phyloP scores from a whole-genome alignment of 345 rosid species.

The Aquilaria malaccensis region DNA sequence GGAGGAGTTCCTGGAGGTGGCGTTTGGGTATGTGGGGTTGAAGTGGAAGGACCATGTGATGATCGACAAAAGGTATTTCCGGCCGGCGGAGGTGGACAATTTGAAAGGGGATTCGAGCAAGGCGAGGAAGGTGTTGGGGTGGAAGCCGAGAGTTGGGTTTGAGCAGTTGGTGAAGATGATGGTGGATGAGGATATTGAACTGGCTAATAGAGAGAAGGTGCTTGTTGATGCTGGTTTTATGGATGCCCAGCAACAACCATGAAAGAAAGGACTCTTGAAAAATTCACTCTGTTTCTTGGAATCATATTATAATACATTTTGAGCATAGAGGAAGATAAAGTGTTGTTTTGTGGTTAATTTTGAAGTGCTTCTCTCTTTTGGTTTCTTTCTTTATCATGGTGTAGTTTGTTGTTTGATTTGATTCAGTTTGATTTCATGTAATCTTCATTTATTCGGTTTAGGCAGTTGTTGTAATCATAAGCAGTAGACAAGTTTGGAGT shows the following conservation, averaged over 20 bases:
- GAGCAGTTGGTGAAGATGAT: constrained; percentile 78
- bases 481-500: neutral
- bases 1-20: constrained; percentile 79
- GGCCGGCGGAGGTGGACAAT: constrained; percentile 44
- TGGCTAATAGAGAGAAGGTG: constrained; percentile 75
- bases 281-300: neutral
- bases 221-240: constrained; percentile 73
- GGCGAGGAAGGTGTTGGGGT: constrained; percentile 24
- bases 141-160: constrained; percentile 72
- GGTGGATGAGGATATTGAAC: constrained; percentile 66
- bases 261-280: neutral
- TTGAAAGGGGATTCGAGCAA: constrained; percentile 18
- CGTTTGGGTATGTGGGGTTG: constrained; percentile 54
- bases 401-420: neutral
- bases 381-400: too few relatives aligned
- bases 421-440: neutral
- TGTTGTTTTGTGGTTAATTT: constrained; percentile 2
- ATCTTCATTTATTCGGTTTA: constrained; percentile 1
- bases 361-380: neutral
- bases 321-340: neutral
- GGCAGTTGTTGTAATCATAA: constrained; percentile 1
- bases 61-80: constrained; percentile 37
- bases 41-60: constrained; percentile 40
- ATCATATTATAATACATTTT: neutral
- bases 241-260: constrained; percentile 83